A percentile compares a stretch with the other conserved stretches of the same genome.
Conservation (phyloP, 2,329 filamentous ascomycete species). For the Trichoderma atrobrunneum region DNA sequence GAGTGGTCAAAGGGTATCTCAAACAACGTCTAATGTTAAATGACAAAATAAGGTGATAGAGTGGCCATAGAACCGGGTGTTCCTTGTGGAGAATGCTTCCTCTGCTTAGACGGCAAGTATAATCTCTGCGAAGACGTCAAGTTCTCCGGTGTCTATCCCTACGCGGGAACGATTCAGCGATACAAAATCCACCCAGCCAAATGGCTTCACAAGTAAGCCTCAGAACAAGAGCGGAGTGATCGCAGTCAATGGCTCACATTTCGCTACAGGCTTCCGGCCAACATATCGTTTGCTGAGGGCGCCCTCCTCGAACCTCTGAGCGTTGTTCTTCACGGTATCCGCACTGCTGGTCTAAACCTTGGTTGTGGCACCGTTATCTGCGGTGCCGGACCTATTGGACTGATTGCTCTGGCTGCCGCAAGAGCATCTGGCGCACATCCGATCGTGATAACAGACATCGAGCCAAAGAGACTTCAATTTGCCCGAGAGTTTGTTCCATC, state of each 20-base stretch:
- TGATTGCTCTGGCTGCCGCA: slow-evolving; percentile 1
- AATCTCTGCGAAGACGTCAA: slow-evolving; percentile 5
- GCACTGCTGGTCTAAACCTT: background rate
- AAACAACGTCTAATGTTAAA: background rate
- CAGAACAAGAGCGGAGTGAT: too few relatives aligned
- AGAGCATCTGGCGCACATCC: slow-evolving; percentile 8
- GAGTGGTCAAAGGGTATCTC: background rate
- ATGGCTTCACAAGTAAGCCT: slow-evolving; percentile 9
- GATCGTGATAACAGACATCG: background rate
- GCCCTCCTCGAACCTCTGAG: slow-evolving; percentile 11
- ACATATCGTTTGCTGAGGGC: slow-evolving; percentile 4
- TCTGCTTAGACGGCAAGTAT: slow-evolving; percentile 3
- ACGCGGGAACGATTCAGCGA: slow-evolving; percentile 1
- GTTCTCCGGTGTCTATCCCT: slow-evolving; percentile 5
- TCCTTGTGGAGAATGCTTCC: slow-evolving; percentile 4
- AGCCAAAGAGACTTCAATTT: slow-evolving; percentile 3
- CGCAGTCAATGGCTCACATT: background rate
- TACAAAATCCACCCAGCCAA: slow-evolving; percentile 2
- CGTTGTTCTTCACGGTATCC: slow-evolving; percentile 8
- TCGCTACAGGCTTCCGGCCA: background rate
- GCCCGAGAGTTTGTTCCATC: background rate
- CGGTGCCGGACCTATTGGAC: background rate
- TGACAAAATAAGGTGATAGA: background rate
- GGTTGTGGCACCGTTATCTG: background rate
- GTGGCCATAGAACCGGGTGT: slow-evolving; percentile 4